Base-by-base conservation (phyloP, 768 basidiomycete species). In the Psilocybe tampanensis region DNA sequence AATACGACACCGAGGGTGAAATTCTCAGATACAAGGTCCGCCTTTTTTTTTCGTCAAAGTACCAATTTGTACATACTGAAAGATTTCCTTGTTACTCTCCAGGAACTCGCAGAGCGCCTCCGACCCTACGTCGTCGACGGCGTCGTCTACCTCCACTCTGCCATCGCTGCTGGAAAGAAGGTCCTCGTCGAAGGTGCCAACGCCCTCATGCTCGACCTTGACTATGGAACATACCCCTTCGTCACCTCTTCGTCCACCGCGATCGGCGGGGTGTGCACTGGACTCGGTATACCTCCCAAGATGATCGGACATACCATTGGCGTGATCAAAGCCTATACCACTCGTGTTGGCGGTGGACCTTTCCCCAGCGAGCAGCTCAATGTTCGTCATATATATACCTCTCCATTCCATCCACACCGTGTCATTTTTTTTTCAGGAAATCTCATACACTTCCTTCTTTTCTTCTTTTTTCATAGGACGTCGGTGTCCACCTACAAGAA, bases 1-100 rank as follows among this genome's bases (percentile, higher is more conserved):
- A 98, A 68, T 98, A 98, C 70, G 97, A 98, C 70, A 98, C 97
- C 9, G 96, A 98, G 68, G 94, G 86, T 24, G 97, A 99, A 75
- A 98, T 99, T 50, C 62, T 80, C 64, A 87, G 95, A 34, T 98
- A 98, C 82, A 88, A 94, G 85, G 93, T 19, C 29, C 26, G 24
- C 32, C 8, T 19, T 8, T 9, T 19, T 29, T 50, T 32, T 15
- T n/a, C n/a, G n/a, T n/a, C n/a, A n/a, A n/a, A n/a, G n/a, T n/a
- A n/a, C n/a, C n/a, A n/a, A n/a, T n/a, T n/a, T n/a, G n/a, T n/a
- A n/a, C n/a, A n/a, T n/a, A 12, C 59, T 36, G 24, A 47, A 32
- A 26, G 22, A 44, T 18, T 26, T 22, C 36, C 42, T 12, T 22
- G 53, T 21, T 54, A n/a, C n/a, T 9, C 9, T 29, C 29, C 29